Conservation (phyloP, 164 flowering plant species). For the Nelumbo lutea region DNA sequence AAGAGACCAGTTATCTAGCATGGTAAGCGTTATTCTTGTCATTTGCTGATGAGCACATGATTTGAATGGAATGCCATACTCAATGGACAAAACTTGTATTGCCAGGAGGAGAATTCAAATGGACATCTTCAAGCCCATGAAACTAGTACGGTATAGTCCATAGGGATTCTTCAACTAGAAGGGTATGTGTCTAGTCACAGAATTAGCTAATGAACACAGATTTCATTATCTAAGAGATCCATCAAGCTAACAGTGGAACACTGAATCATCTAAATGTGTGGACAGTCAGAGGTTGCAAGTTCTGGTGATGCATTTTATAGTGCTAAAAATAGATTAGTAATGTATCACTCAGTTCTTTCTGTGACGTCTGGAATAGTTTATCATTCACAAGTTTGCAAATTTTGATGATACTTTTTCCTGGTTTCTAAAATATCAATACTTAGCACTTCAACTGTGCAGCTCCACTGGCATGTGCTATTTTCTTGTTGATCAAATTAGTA, state of each 20-base stretch:
- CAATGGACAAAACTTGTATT: neutral
- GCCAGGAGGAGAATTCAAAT: conserved; percentile 10
- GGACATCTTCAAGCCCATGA: conserved; percentile 10
- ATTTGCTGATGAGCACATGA: neutral
- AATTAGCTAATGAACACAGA: neutral
- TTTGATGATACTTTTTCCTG: too few species aligned
- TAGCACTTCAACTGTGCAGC: too few species aligned
- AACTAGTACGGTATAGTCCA: conserved; percentile 9
- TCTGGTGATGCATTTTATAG: too few species aligned
- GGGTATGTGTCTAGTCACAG: neutral
- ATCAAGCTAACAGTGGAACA: neutral
- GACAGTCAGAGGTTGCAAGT: neutral
- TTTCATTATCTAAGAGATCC: neutral
- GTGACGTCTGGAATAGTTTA: too few species aligned
- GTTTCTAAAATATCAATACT: too few species aligned
- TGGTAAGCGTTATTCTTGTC: conserved; percentile 16
- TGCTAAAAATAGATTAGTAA: too few species aligned
- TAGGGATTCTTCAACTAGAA: neutral
- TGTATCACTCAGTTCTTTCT: too few species aligned
- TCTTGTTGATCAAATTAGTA: too few species aligned
- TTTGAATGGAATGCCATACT: too few species aligned
- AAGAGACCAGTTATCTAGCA: conserved; percentile 44
- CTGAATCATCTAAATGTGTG: neutral
- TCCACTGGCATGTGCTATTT: too few species aligned
- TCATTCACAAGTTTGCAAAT: too few species aligned